phyloP scores from a whole-genome alignment of 2,329 filamentous ascomycete genomes.

The Elsinoe perseae region DNA sequence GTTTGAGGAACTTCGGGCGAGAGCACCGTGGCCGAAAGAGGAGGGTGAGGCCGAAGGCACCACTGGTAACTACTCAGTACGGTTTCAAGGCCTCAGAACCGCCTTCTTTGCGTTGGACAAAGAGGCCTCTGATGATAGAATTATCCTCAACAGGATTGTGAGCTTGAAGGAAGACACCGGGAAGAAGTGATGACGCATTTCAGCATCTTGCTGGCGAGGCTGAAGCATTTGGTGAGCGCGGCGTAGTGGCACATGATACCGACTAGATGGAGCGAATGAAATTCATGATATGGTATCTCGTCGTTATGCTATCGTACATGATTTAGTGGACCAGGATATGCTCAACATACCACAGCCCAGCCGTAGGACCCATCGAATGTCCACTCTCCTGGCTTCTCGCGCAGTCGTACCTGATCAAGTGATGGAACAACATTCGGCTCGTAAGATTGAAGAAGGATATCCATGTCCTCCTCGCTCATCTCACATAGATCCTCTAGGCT shows the following conservation, averaged over 20 bases:
- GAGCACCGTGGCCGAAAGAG: slow-evolving; percentile 75
- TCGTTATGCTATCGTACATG: slow-evolving; percentile 4
- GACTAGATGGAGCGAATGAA: slow-evolving; percentile 5
- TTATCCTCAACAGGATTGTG: slow-evolving; percentile 87
- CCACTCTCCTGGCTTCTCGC: slow-evolving; percentile 32
- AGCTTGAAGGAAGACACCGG: slow-evolving; percentile 80
- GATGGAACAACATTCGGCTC: slow-evolving; percentile 38
- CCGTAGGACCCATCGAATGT: slow-evolving; percentile 43
- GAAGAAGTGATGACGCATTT: slow-evolving; percentile 41
- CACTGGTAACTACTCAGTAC: slow-evolving; percentile 57
- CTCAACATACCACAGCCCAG: slow-evolving; percentile 20
- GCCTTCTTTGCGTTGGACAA: slow-evolving; percentile 81
- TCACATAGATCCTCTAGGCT: slow-evolving; percentile 74
- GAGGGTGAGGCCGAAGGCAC: slow-evolving; percentile 60
- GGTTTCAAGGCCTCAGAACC: slow-evolving; percentile 86
- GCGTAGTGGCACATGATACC: slow-evolving; percentile 1
- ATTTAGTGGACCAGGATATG: not conserved
- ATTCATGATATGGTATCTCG: slow-evolving; percentile 12
- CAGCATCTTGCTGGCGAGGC: not conserved
- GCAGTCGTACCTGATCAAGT: slow-evolving; percentile 35
- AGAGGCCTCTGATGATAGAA: slow-evolving; percentile 60
- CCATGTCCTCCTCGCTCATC: slow-evolving; percentile 76
- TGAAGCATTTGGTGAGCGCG: slow-evolving; percentile 6
- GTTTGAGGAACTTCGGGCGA: slow-evolving; percentile 64
- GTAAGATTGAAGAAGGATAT: slow-evolving; percentile 71